Evolutionary conservation across 345 rosid species (phyloP), one percentile per base, ranked within the genome.

Genomic region (Hypericum androsaemum): DNA sequence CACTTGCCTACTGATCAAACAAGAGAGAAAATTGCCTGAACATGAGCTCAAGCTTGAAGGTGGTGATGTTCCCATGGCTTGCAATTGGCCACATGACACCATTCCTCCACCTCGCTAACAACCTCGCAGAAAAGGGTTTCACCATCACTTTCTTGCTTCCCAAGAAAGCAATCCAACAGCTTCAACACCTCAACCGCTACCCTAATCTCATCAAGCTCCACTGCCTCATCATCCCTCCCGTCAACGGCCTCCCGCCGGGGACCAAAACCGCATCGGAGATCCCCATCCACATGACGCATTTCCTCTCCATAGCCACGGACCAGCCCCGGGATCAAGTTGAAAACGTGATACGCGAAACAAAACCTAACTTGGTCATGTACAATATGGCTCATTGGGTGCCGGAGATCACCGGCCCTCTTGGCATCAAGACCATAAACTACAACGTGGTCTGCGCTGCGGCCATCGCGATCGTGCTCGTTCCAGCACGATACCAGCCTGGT

Each of bases 181-280:
- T 81, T 7, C 56, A 72, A 64, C 66, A 53, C 41, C 57, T 54
- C 49, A 79, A 76, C 53, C 52, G 37, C 12, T 56, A 58, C 37
- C 94, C 88, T 6, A 5, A 68, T 7, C 72, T 43, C 35, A 70
- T 79, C 38, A 15, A 58, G 12, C 75, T 81, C 61, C 59, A 54
- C 14, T 58, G 73, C 16, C 13, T 81, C 22, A 38, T 47, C 8
- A 28, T 84, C 28, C 79, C 86, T 8, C 67, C 15, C 0, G 80
- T 79, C 22, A 55, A 67, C 0, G 85, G 87, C 48, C 88, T 89
- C 56, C 97, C 97, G 16, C 61, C 63, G 0, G 94, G 89, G 5
- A 56, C 82, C 0, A 80, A 86, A 58, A 89, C 94, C 0, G 80
- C 82, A 48, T 81, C 97, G 0, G 95, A 89, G 7, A 54, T 89